A percentile compares a stretch with the other conserved stretches of the same genome.
phyloP scores from a whole-genome alignment of 306 rosid species.

The Alnus glutinosa region DNA sequence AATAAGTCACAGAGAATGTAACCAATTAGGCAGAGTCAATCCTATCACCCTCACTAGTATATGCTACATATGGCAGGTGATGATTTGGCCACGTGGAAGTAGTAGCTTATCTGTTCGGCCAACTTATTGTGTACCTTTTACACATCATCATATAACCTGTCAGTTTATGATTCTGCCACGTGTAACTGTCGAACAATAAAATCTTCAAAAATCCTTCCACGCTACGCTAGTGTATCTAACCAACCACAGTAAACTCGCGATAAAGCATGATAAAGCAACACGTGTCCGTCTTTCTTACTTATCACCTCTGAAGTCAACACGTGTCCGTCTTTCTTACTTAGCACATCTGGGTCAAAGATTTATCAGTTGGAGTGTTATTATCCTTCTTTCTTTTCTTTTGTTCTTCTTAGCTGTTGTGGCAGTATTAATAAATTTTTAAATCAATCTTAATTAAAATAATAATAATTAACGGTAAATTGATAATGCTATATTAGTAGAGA shows the following conservation, averaged over 20 bases:
- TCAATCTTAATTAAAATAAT: too few species aligned
- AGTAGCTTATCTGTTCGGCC: constrained; percentile 54
- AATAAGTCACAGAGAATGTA: not conserved
- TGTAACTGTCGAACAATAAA: constrained; percentile 5
- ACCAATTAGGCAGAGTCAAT: not conserved
- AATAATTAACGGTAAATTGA: too few species aligned
- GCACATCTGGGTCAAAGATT: too few species aligned
- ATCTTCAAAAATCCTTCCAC: not conserved
- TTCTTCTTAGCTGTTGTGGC: too few species aligned
- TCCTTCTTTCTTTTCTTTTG: too few species aligned
- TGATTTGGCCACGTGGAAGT: constrained; percentile 45
- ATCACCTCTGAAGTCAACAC: not conserved
- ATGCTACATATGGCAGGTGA: constrained; percentile 27
- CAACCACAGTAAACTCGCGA: not conserved
- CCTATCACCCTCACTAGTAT: not conserved
- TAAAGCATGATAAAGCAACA: constrained; percentile 10
- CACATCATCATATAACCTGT: constrained; percentile 24
- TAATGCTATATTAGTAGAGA: too few species aligned
- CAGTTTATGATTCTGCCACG: constrained; percentile 34
- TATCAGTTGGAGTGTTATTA: too few species aligned
- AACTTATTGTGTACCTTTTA: constrained; percentile 24
- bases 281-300: constrained; percentile 13
- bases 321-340: constrained; percentile 13
- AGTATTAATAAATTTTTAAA: too few species aligned
- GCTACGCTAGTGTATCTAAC: constrained; percentile 4